phyloP scores from a whole-genome alignment of 2,329 filamentous ascomycete genomes.

The Salinomyces thailandicus region DNA sequence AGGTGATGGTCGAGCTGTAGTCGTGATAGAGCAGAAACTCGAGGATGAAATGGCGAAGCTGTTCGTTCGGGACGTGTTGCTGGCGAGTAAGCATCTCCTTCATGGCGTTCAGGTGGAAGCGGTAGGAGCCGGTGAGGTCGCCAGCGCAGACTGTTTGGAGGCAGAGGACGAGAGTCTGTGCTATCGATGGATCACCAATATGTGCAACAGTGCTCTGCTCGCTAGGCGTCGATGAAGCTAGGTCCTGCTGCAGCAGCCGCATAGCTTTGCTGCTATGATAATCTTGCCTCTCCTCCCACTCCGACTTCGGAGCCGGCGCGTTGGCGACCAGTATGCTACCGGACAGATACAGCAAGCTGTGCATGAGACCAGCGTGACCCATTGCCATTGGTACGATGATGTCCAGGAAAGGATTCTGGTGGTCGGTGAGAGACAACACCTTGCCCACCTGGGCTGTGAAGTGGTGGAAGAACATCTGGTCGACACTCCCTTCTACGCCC shows the following conservation, averaged over 20 bases:
- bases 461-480: slow-evolving; percentile 71
- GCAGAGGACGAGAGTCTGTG: slow-evolving; percentile 49
- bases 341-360: slow-evolving; percentile 74
- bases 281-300: slow-evolving; percentile 44
- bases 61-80: slow-evolving; percentile 39
- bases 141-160: slow-evolving; percentile 53
- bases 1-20: slow-evolving; percentile 48
- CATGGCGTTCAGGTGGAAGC: slow-evolving; percentile 64
- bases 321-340: slow-evolving; percentile 59
- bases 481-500: slow-evolving; percentile 69
- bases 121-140: slow-evolving; percentile 57
- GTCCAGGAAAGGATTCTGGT: slow-evolving; percentile 75
- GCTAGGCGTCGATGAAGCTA: slow-evolving; percentile 7
- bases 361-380: slow-evolving; percentile 73
- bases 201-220: slow-evolving; percentile 3
- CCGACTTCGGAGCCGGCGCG: slow-evolving; percentile 34
- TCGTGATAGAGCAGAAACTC: slow-evolving; percentile 80
- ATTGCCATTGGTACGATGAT: slow-evolving; percentile 74
- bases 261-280: slow-evolving; percentile 42
- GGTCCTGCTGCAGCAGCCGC: slow-evolving; percentile 13
- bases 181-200: slow-evolving; percentile 44
- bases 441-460: slow-evolving; percentile 71
- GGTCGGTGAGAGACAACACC: slow-evolving; percentile 69
- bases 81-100: slow-evolving; percentile 56
- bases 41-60: slow-evolving; percentile 60